These are phyloP conservation scores for Entrophospora sp. DNA, from an alignment of 192 early-diverging fungal genomes.

Conservation along the genomic window DNA sequence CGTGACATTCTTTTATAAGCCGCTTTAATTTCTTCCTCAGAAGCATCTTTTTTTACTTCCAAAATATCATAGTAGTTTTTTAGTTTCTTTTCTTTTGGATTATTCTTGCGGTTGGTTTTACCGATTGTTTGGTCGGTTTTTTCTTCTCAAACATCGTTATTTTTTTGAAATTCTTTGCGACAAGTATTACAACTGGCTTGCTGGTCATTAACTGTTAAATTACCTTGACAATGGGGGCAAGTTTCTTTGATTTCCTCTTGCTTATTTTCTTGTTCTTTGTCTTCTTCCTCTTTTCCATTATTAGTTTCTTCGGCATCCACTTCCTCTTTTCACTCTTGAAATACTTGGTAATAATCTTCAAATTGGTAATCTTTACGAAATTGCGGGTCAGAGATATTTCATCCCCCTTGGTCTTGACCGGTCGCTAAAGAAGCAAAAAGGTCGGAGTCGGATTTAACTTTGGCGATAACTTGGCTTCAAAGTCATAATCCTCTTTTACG, in stretches of 20 bases:
- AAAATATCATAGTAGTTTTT: conserved; percentile 63
- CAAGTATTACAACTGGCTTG: too few species aligned
- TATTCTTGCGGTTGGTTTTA: too few species aligned
- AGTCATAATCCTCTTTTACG: neutral
- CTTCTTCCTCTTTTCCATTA: too few species aligned
- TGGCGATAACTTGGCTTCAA: neutral
- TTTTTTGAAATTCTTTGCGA: too few species aligned
- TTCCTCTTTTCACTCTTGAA: neutral
- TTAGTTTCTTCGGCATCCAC: neutral
- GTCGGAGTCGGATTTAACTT: neutral
- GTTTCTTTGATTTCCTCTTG: too few species aligned
- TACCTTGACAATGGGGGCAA: too few species aligned
- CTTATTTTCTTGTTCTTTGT: too few species aligned
- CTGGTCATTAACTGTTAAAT: too few species aligned
- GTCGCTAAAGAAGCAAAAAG: neutral
- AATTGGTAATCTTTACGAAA: neutral
- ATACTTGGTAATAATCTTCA: neutral
- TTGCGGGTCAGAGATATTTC: neutral
- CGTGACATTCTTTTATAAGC: conserved; percentile 60
- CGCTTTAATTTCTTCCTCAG: conserved; percentile 63
- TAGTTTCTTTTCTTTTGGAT: too few species aligned
- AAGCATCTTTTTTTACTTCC: conserved; percentile 47
- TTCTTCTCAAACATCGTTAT: too few species aligned
- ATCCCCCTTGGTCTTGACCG: neutral
- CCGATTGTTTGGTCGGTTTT: too few species aligned